These are phyloP conservation scores for Orbilia javanica DNA, from an alignment of 2,329 filamentous ascomycete genomes.

Conservation along the genomic window DNA sequence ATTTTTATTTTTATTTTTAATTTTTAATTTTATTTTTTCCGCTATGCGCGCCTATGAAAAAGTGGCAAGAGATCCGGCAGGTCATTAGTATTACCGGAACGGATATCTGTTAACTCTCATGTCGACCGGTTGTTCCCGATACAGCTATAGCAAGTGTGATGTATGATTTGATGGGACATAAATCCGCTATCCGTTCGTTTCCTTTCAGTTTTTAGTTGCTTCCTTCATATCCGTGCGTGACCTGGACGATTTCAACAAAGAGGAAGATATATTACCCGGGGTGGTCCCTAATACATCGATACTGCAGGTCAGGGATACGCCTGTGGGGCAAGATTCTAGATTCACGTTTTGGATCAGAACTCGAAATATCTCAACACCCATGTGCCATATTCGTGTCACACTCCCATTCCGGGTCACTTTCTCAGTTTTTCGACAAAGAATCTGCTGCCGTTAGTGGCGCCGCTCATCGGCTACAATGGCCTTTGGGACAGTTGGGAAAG, in stretches of 20 bases:
- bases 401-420: conserved; percentile 1
- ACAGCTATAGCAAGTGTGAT: conserved; percentile 17
- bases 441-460: conserved; percentile 4
- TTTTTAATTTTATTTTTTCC: no score
- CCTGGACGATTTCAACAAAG: conserved; percentile 8
- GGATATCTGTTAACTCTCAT: not conserved
- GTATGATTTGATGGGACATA: conserved; percentile 17
- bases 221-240: conserved; percentile 2
- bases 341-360: conserved; percentile 10
- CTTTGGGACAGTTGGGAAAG: not conserved
- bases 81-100: not conserved
- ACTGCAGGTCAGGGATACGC: not conserved
- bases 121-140: conserved; percentile 10
- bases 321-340: conserved; percentile 26
- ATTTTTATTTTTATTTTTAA: no score
- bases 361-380: conserved; percentile 22
- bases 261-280: conserved; percentile 32
- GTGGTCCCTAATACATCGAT: not conserved
- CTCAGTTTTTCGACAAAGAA: conserved; percentile 8
- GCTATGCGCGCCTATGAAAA: conserved; percentile 1
- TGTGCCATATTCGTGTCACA: conserved; percentile 34
- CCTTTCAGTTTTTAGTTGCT: not conserved
- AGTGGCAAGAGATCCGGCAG: not conserved
- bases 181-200: conserved; percentile 15
- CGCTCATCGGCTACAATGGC: conserved; percentile 20